Base-by-base conservation (phyloP, 2,329 filamentous ascomycete genomes). In the Pestalotiopsis sp. region DNA sequence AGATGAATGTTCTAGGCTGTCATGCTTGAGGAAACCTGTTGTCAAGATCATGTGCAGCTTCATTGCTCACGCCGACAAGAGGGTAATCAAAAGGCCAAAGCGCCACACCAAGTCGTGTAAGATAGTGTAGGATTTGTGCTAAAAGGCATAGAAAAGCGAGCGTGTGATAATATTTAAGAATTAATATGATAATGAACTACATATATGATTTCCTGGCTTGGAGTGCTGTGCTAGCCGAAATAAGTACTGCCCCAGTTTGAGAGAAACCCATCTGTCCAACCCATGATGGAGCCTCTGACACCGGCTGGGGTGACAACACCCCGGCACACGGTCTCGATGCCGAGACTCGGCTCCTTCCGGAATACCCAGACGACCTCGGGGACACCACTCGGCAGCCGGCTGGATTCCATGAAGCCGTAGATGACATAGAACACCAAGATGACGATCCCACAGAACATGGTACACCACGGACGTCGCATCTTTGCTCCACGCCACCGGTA, bases 381-480 rank as follows among this genome's bases (percentile, higher is more conserved):
- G 41, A 66, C 57, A 31, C 41, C 64, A 38, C 64, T 56, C 4
- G 64, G 64, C 11, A 66, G 41, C 12, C 64, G 23, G 13, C 64
- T 66, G 23, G 64, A n/a, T 17, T 66, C 52, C 17, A 66, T 12
- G 13, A 66, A 36, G 14, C 64, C 64, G 13, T 66, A 66, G 12
- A 67, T 49, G 14, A 65, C 45, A 13, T 66, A 66, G 9, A 66
- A 52, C 0, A 69, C 49, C 23, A 72, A 27, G 13, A 72, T 58
- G 17, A n/a, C 27, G 6, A 71, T 69, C 1, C 71, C 71, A 4
- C 31, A n/a, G 13, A 71, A 20, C 71, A 72, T 72, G 23, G 71
- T 71, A 17, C 66, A 61, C 71, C 71, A 72, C 1, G 71, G 71
- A 45, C 69, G 66, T 27, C 67, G 67, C 65, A 70, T 69, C n/a